Base-by-base conservation (phyloP, 306 rosid species). In the Canavalia gladiata region DNA sequence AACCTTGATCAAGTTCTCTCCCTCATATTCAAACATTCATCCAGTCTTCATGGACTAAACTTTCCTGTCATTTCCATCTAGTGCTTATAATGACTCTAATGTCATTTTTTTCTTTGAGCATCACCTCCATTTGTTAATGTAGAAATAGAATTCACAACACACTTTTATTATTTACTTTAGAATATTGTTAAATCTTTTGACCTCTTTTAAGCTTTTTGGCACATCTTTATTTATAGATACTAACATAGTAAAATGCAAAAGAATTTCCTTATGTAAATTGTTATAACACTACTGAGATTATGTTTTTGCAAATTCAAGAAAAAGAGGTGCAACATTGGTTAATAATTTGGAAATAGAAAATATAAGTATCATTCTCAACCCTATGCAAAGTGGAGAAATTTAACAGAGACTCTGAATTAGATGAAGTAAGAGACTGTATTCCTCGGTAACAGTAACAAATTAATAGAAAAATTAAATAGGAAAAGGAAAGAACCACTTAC, bases 331-430 rank as follows among this genome's bases (percentile, higher is more conserved):
- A 65, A 83, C 73, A 29, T 63, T 91, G 54, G 78, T 91, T 9
- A 96, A 91, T 34, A 78, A 93, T 83, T 79, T 93, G 81, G 91
- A 89, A 45, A 87, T 92, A 74, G 67, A 74, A 5, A 87, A 88
- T 69, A 37, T 84, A 45, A 85, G 79, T 46, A 62, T 47, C 2
- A 69, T 89, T 76, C 50, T 81, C 49, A 56, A 89, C 77, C 65
- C 81, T 18, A 1, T 0, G 1, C 33, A 46, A 74, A 89, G 82
- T 49, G 92, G 94, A 2, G 93, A 87, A 78, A 11, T 4, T 1
- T 80, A 29, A 72, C 93, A 0, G 95, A 92, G 79, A n/a, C n/a
- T n/a, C n/a, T n/a, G n/a, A n/a, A n/a, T n/a, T n/a, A n/a, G n/a
- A n/a, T n/a, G n/a, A n/a, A n/a, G n/a, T n/a, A n/a, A n/a, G n/a